Percentiles rank a stretch among this genome's conserved stretches.
Evolutionary conservation across 2,329 filamentous ascomycete species (phyloP).

Genomic region (Fusarium metavorans): DNA sequence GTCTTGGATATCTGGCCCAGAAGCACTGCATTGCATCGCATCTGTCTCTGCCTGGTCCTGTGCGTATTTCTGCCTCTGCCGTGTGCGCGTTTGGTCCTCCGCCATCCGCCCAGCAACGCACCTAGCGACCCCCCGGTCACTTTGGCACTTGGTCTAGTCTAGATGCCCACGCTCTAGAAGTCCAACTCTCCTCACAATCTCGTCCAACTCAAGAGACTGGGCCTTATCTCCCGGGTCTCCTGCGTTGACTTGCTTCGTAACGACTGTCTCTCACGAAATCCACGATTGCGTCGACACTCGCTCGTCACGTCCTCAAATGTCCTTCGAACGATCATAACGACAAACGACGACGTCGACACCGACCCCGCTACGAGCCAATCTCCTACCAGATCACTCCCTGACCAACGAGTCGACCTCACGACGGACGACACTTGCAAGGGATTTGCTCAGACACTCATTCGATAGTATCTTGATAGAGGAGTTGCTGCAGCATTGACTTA

Average conservation of each 20-base stretch:
- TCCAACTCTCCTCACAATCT: slow-evolving; percentile 23
- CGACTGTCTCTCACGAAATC: slow-evolving; percentile 28
- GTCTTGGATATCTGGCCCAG: neutral
- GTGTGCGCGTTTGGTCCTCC: slow-evolving; percentile 37
- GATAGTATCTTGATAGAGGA: slow-evolving; percentile 33
- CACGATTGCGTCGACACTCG: slow-evolving; percentile 39
- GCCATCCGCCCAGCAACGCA: slow-evolving; percentile 44
- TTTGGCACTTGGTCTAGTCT: slow-evolving; percentile 35
- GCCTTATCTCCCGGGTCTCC: slow-evolving; percentile 28
- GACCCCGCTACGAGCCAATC: slow-evolving; percentile 40
- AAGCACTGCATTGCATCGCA: neutral
- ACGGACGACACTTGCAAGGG: slow-evolving; percentile 17
- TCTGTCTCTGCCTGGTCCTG: slow-evolving; percentile 19
- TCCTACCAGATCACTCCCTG: slow-evolving; percentile 28
- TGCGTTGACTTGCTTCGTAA: slow-evolving; percentile 25
- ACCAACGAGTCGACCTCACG: slow-evolving; percentile 23
- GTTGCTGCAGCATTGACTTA: slow-evolving; percentile 51
- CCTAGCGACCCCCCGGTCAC: slow-evolving; percentile 29
- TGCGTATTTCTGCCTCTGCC: slow-evolving; percentile 35
- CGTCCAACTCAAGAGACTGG: slow-evolving; percentile 32
- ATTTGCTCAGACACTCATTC: slow-evolving; percentile 21
- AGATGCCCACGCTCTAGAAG: slow-evolving; percentile 7
- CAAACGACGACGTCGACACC: slow-evolving; percentile 44
- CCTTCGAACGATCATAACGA: slow-evolving; percentile 49
- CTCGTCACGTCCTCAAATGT: slow-evolving; percentile 47